Evolutionary conservation across 1,139 yeast species (phyloP), one percentile per base, ranked within the genome.

Genomic region (Saccharomycopsis crataegensis): DNA sequence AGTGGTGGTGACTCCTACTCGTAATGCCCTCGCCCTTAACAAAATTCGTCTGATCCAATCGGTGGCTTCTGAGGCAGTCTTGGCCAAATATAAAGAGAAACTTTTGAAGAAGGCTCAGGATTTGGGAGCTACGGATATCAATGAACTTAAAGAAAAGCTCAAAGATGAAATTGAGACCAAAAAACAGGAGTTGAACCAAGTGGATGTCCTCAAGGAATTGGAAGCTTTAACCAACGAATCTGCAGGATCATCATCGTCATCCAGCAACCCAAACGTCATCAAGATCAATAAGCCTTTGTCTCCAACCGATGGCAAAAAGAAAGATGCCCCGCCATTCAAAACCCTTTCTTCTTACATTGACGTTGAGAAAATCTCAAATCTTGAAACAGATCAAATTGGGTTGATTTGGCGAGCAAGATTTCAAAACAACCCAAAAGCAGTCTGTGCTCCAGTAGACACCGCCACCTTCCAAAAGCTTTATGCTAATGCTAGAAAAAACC

Each of bases 351-450:
- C 91, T 1, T 93, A 73, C 65, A 68, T 93, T 50, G 90, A 87
- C 54, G 73, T 82, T 8, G 86, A 78, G 1, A 91, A 90, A 67
- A 63, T 87, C 49, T 62, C 70, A 50, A 81, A 75, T 7, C 70
- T 86, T 32, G 78, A 80, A 1, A 62, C 68, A 6, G 77, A 78
- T 59, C 96, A 91, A 62, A 75, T 93, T 53, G 95, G 87, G 62
- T 77, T 78, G 63, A 73, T 93, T 42, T 93, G 99, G 99, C 82
- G 88, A 66, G 90, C 96, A 0, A 78, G 96, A 60, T 90, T 91
- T 70, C 78, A 79, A 46, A 67, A 70, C 54, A 80, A 80, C 58
- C 84, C 82, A 16, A 71, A 81, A 48, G 69, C 82, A 8, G 66
- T 93, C 56, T 78, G 82, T 60, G 96, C 97, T 0, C 72, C 79